Base-by-base conservation (phyloP, 805 yeast genomes). In the Candida montana region DNA sequence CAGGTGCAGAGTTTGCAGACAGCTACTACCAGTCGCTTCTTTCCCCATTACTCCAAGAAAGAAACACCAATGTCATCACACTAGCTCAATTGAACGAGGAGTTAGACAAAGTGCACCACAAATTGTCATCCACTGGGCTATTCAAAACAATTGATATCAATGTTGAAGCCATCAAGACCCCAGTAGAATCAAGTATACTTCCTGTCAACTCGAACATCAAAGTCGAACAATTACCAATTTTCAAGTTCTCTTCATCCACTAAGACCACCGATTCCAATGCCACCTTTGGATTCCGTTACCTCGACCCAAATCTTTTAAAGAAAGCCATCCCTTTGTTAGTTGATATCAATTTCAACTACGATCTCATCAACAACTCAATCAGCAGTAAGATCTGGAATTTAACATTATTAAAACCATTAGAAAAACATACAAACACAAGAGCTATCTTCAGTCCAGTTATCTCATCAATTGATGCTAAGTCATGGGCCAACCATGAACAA, bases 401-500 rank as follows among this genome's bases (percentile, higher is more conserved):
- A n/a, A 51, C 50, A 48, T 66, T 64, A 55, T 69, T 64, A 45
- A 68, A 61, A 42, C 85, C 74, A 47, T 61, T 67, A 55, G 66
- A 52, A 53, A 63, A 55, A 48, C 57, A 66, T 56, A 59, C 75
- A 56, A 54, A 79, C 35, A 56, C 75, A 45, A 69, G 72, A 60
- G 56, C 72, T 26, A 59, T 81, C 61, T 46, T 69, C 53, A 51
- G 73, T 57, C 65, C 77, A 55, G 78, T 63, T 20, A 67, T 67
- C 51, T 63, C 69, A 48, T 69, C 71, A 9, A 61, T 64, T 53
- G 74, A 79, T 61, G 67, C 65, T 47, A 67, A 59, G 26, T 61
- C 64, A 2, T 71, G 72, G 68, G 74, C 74, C 11, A 68, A 77
- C 13, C 76, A 78, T 32, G 73, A 75, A 41, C 81, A 79, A 49